Evolutionary conservation across 2,329 filamentous ascomycete genomes (phyloP).

Genomic region (Nigrospora osmanthi): DNA sequence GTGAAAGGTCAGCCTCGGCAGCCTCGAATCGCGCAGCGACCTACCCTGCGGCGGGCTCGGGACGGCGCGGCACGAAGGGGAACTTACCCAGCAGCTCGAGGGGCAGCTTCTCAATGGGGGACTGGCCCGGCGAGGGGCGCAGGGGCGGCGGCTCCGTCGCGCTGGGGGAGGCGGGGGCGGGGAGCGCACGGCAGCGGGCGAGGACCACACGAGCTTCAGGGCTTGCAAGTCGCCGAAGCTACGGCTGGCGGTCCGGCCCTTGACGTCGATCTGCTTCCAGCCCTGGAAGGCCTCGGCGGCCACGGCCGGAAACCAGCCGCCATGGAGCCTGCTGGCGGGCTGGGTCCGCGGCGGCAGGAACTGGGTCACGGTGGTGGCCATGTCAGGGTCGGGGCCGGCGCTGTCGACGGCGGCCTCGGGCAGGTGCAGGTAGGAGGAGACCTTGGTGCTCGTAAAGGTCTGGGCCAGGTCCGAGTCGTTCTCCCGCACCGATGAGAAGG

Average conservation of each 20-base stretch:
- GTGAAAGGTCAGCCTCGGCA: no score
- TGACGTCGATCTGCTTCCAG: conserved; percentile 55
- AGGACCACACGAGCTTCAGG: conserved; percentile 47
- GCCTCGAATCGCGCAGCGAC: no score
- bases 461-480: conserved; percentile 51
- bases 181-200: conserved; percentile 16
- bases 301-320: conserved; percentile 45
- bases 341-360: conserved; percentile 46
- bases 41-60: conserved; percentile 4
- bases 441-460: conserved; percentile 55
- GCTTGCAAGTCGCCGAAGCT: conserved; percentile 54
- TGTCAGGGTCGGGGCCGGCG: conserved; percentile 14
- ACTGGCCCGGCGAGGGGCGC: conserved; percentile 33
- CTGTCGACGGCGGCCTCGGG: conserved; percentile 42
- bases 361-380: conserved; percentile 33
- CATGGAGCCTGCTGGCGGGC: conserved; percentile 48
- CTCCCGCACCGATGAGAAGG: conserved; percentile 56
- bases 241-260: conserved; percentile 50
- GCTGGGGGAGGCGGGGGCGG: background rate
- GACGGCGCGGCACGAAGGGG: background rate
- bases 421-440: conserved; percentile 47
- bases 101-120: conserved; percentile 60
- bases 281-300: conserved; percentile 48
- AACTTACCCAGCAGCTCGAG: conserved; percentile 63
- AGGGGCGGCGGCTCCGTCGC: conserved; percentile 9